These are phyloP conservation scores for Marasmius tenuissimus DNA, from an alignment of 1,284 basidiomycete genomes.

Conservation along the genomic window DNA sequence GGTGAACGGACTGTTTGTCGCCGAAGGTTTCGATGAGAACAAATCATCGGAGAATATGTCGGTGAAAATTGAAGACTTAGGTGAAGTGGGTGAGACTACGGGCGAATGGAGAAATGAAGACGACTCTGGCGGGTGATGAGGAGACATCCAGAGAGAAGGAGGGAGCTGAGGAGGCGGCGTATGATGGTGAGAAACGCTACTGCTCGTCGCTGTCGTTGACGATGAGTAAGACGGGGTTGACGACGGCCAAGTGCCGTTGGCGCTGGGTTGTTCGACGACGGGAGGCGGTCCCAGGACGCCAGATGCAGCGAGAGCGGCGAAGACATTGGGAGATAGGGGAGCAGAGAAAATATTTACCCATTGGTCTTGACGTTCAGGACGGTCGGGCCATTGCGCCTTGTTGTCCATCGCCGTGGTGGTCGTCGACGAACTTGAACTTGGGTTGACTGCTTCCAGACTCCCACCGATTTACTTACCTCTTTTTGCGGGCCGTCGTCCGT, in stretches of 20 bases:
- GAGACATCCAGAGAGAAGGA: slow-evolving; percentile 80
- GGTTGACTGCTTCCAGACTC: not conserved
- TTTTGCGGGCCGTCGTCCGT: not conserved
- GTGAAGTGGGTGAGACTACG: slow-evolving; percentile 37
- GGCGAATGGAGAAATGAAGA: slow-evolving; percentile 18
- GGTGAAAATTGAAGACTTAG: slow-evolving; percentile 56
- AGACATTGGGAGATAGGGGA: slow-evolving; percentile 57
- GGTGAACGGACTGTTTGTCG: slow-evolving; percentile 51
- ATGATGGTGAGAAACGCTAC: slow-evolving; percentile 25
- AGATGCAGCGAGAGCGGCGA: slow-evolving; percentile 58
- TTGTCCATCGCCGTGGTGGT: not conserved
- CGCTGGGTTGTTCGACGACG: slow-evolving; percentile 12
- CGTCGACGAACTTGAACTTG: slow-evolving; percentile 6
- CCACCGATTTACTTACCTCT: not conserved
- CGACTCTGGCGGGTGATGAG: slow-evolving; percentile 35
- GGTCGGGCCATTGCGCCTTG: slow-evolving; percentile 7
- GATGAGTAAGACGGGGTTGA: slow-evolving; percentile 18
- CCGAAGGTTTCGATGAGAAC: slow-evolving; percentile 46
- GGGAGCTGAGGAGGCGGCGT: slow-evolving; percentile 41
- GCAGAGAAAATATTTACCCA: slow-evolving; percentile 58
- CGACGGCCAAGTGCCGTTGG: slow-evolving; percentile 26
- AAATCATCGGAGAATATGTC: slow-evolving; percentile 74
- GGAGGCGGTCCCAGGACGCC: slow-evolving; percentile 44
- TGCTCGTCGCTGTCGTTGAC: slow-evolving; percentile 15
- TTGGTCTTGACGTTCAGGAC: slow-evolving; percentile 29